Conservation (phyloP, 345 rosid species). For the Isatis tinctoria region DNA sequence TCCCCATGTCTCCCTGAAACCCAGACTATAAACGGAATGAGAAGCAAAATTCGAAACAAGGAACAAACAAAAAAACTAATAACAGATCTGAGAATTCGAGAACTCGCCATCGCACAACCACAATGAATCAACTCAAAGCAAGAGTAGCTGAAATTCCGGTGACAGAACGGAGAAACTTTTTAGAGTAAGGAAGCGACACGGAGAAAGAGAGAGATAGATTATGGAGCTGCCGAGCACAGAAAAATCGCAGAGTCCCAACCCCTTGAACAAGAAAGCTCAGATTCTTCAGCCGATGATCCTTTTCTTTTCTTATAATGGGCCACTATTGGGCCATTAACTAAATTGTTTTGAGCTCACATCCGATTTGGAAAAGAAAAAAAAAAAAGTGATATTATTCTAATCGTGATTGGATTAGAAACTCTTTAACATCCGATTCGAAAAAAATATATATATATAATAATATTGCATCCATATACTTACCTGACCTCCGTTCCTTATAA, state of each 20-base stretch:
- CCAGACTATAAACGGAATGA: slow-evolving; percentile 19
- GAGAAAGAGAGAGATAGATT: slow-evolving; percentile 17
- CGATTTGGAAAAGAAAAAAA: no score
- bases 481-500: no score
- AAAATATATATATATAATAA: no score
- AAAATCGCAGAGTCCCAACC: slow-evolving; percentile 15
- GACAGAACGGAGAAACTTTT: not conserved
- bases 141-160: not conserved
- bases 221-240: slow-evolving; percentile 16
- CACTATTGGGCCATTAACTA: slow-evolving; percentile 4
- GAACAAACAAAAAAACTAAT: not conserved
- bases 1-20: slow-evolving; percentile 54
- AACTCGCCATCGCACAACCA: slow-evolving; percentile 26
- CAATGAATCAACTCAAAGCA: not conserved
- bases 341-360: not conserved
- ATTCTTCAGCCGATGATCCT: slow-evolving; percentile 19
- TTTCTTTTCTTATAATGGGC: slow-evolving; percentile 5
- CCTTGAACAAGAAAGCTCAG: slow-evolving; percentile 39
- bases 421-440: no score
- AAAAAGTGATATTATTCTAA: no score
- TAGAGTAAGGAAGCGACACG: not conserved
- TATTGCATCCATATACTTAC: no score
- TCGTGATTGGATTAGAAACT: no score
- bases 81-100: slow-evolving; percentile 25
- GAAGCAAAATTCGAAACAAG: slow-evolving; percentile 15